A percentile compares a stretch with the other conserved stretches of the same genome.
Evolutionary conservation across 257 asterid genomes (phyloP).

Genomic region (Solanum chilense): DNA sequence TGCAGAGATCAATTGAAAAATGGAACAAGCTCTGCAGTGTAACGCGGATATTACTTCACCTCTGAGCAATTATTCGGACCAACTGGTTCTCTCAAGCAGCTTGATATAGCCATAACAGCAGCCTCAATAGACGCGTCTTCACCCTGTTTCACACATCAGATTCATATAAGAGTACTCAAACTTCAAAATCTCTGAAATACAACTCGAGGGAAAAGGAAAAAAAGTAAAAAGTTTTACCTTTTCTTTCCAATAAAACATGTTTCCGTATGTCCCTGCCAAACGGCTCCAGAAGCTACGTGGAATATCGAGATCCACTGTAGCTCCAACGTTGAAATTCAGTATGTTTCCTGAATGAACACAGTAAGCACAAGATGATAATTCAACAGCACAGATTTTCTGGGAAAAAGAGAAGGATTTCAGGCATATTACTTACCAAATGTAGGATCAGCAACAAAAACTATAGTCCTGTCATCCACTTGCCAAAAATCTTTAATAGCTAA

Average conservation of each 20-base stretch:
- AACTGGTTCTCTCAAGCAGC: constrained; percentile 75
- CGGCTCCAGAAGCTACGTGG: constrained; percentile 97
- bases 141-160: constrained; percentile 31
- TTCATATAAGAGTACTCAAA: background rate
- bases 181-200: background rate
- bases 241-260: constrained; percentile 92
- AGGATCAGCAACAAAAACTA: constrained; percentile 94
- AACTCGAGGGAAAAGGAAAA: background rate
- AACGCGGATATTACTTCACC: constrained; percentile 21
- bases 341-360: constrained; percentile 53
- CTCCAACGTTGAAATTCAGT: constrained; percentile 84
- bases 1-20: background rate
- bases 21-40: background rate
- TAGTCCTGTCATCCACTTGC: constrained; percentile 82
- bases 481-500: constrained; percentile 84
- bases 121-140: constrained; percentile 87
- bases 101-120: constrained; percentile 74
- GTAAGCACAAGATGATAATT: background rate
- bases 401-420: background rate
- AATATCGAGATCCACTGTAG: constrained; percentile 74
- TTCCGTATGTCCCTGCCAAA: constrained; percentile 84
- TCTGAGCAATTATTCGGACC: constrained; percentile 66
- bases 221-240: constrained; percentile 28
- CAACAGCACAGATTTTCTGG: background rate
- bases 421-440: constrained; percentile 50